Base-by-base conservation (phyloP, 2,329 filamentous ascomycete genomes). In the Triangularia verruculosa region DNA sequence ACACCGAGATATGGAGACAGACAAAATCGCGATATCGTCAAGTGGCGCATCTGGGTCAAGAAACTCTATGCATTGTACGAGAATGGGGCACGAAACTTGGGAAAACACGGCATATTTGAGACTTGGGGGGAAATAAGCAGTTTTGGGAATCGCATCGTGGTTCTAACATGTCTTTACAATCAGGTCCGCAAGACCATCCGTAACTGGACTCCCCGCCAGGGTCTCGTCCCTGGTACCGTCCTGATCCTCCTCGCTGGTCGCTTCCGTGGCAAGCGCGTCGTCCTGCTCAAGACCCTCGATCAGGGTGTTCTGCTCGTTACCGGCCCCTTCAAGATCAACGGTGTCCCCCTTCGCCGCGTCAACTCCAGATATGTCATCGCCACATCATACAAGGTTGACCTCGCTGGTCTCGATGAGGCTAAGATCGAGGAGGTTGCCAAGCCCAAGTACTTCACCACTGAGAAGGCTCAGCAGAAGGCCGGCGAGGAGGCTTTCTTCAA, bases 281-380 rank as follows among this genome's bases (percentile, higher is more conserved):
- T 99, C 78, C 93, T 98, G 83, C 91, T 99, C 81, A 98, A 98
- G 89, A 88, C 90, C 82, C 93, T 99, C 78, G 86, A 92, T 78
- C 92, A 97, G 86, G 95, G 95, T 84, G 92, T 97, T 72, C 93
- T 99, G 81, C 92, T 99, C 80, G 93, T 99, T 77, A 99, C 95
- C 79, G 95, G 95, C 76, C 95, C 95, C 79, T 99, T 98, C 91
- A 99, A 98, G 90, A 90, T 99, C 85, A 99, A 99, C 86, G 95
- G 95, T 82, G 95, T 99, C 72, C 95, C 95, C 74, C 90, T 99
- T 78, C 90, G 95, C 83, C 89, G 91, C 80, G 91, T 96, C 79
- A 96, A 96, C 85, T 86, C 92, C 79, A 89, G 91, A 82, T 96
- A 95, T 83, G 92, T 96, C 78, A 96, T 96, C 79, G 92, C 91